Evolutionary conservation across 345 rosid genomes (phyloP), one percentile per base, ranked within the genome.

Genomic region (Cardiospermum halicacabum): DNA sequence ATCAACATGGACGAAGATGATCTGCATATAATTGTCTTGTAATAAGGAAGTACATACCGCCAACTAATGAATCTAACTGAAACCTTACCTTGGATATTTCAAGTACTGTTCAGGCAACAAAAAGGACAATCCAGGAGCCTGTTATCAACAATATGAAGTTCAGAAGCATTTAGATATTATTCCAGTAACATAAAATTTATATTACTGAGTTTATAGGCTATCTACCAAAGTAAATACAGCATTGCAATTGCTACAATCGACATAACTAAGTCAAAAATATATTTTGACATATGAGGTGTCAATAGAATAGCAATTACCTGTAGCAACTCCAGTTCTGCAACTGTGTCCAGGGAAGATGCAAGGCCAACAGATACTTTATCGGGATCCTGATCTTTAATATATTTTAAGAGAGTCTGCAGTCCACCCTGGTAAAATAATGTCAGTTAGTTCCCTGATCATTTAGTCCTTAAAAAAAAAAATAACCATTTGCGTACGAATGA

Each of bases 101-200:
- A 75, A 55, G 84, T 85, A 93, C 53, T 88, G 96, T 73, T 77
- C 63, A 25, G 98, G 98, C 77, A 93, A 76, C 83, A 93, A 70
- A 84, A 93, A 93, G 22, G 97, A 90, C 72, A 93, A 77, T 49
- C 96, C 98, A 53, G 98, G 95, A 58, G 98, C 98, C 97, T 93
- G 85, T 72, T 73, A 53, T 68, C 78, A 69, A 60, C 49, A 53
- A 58, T 60, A 71, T 58, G 9, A 53, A 58, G 58, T 64, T 73
- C 27, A 58, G 57, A 49, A 19, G 15, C 31, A 57, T 59, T 62
- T 50, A 70, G 28, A 66, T 37, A 15, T 58, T 55, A 12, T 30
- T 48, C 39, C 48, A 12, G 12, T 43, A 53, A 24, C 21, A 32
- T 42, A 58, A 58, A 49, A 5, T 34, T 22, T 2, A 62, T 21